Evolutionary conservation across 2,329 filamentous ascomycete species (phyloP).

Genomic region (Elsinoe perseae): DNA sequence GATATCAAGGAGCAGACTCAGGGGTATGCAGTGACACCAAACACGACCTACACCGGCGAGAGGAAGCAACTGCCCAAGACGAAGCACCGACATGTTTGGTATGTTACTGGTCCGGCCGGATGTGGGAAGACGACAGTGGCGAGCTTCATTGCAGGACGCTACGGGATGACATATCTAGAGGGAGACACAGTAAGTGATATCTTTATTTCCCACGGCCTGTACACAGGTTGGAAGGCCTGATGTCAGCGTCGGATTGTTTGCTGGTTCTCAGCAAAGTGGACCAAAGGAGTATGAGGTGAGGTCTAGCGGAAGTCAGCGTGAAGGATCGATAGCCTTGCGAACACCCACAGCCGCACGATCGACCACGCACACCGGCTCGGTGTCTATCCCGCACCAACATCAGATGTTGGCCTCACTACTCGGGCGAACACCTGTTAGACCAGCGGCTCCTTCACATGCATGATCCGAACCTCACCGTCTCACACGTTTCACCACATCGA

Average conservation of each 20-base stretch:
- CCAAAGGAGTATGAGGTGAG: not conserved
- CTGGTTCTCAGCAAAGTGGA: not conserved
- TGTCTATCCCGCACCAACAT: not conserved
- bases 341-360: not conserved
- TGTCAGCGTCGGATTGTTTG: not conserved
- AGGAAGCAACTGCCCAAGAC: slow-evolving; percentile 21
- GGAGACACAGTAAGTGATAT: slow-evolving; percentile 41
- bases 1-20: not conserved
- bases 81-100: slow-evolving; percentile 42
- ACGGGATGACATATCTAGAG: slow-evolving; percentile 43
- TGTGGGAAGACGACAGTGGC: slow-evolving; percentile 49
- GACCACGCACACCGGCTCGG: not conserved
- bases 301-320: not conserved
- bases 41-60: not conserved
- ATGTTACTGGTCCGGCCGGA: slow-evolving; percentile 47
- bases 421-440: not conserved
- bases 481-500: not conserved
- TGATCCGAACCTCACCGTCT: not conserved
- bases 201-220: not conserved
- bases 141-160: slow-evolving; percentile 37
- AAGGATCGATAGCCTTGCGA: not conserved
- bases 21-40: not conserved
- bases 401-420: not conserved
- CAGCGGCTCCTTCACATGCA: not conserved
- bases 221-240: not conserved